Base-by-base conservation (phyloP, 129 eudicot genomes). In the Gnaphalium uliginosum region DNA sequence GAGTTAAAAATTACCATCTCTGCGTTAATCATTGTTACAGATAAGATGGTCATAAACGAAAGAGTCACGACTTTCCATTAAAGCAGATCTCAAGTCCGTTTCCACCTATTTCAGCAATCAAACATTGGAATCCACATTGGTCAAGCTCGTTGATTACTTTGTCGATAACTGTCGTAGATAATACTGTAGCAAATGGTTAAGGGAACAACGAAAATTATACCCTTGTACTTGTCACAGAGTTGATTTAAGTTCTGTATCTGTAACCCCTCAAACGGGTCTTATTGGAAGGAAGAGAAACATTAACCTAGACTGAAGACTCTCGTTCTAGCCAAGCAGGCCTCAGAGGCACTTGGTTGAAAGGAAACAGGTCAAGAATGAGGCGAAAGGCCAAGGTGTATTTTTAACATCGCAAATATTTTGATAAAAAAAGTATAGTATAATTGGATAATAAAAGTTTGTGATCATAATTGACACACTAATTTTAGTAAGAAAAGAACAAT, bases 91-190 rank as follows among this genome's bases (percentile, higher is more conserved):
- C 90, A 80, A 89, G 69, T 66, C 99, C 99, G 13, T 81, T 81
- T 53, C 97, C 97, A 24, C 99, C 97, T 2, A 91, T 95, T 76
- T 86, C 96, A 18, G 99, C 97, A 61, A 83, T 81, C 75, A 91
- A 70, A 83, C 97, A 95, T 73, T 91, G 86, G 73, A 91, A 95
- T 43, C 97, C 99, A n/a, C 87, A 86, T 39, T 94, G 77, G 80
- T 95, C 97, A n/a, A 95, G 79, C 81, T 95, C 99, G 32, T 80
- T 78, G 33, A 84, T 84, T 22, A 91, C 97, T 79, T 91, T 86
- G 46, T 86, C 89, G 17, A 91, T 90, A 63, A 91, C 87, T 46
- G 86, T 75, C 30, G 82, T 82, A 15, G 99, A 86, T 66, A 95
- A 81, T 30, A 91, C 97, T 91, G 87, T 62, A 72, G 19, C 68